Conservation (phyloP, 2,329 filamentous ascomycete genomes). For the Corinectria fuckeliana region DNA sequence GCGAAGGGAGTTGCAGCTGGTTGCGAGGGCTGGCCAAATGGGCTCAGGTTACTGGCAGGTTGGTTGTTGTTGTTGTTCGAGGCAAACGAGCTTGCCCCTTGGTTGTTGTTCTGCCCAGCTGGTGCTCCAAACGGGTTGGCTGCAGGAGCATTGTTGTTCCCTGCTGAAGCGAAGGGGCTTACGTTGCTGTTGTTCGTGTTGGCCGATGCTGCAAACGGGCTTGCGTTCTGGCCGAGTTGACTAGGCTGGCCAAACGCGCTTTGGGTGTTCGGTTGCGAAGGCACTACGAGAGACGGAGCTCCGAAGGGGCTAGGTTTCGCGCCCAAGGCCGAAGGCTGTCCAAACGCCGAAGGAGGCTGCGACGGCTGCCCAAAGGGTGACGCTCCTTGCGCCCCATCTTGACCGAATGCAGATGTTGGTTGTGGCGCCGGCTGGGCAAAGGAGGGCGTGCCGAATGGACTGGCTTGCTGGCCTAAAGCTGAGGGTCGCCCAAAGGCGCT, state of each 20-base stretch:
- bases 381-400: conserved; percentile 40
- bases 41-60: conserved; percentile 24
- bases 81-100: conserved; percentile 31
- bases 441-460: conserved; percentile 32
- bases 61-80: conserved; percentile 25
- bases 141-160: conserved; percentile 27
- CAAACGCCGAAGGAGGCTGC: conserved; percentile 49
- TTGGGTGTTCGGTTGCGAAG: conserved; percentile 39
- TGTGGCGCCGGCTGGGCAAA: conserved; percentile 53
- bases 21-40: conserved; percentile 40
- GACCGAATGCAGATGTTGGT: conserved; percentile 46
- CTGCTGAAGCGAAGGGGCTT: conserved; percentile 37
- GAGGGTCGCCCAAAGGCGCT: conserved; percentile 44
- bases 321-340: conserved; percentile 48
- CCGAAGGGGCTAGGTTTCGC: conserved; percentile 46
- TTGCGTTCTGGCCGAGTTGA: conserved; percentile 47
- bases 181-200: conserved; percentile 26
- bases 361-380: conserved; percentile 40
- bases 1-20: conserved; percentile 30
- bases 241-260: conserved; percentile 45
- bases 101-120: conserved; percentile 19
- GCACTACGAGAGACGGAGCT: conserved; percentile 44
- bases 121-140: conserved; percentile 41
- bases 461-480: conserved; percentile 52
- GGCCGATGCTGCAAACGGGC: conserved; percentile 43